Percentiles rank a stretch among this genome's conserved stretches.
Evolutionary conservation across 441 rosid species (phyloP).

Genomic region (Euphorbia corollata): DNA sequence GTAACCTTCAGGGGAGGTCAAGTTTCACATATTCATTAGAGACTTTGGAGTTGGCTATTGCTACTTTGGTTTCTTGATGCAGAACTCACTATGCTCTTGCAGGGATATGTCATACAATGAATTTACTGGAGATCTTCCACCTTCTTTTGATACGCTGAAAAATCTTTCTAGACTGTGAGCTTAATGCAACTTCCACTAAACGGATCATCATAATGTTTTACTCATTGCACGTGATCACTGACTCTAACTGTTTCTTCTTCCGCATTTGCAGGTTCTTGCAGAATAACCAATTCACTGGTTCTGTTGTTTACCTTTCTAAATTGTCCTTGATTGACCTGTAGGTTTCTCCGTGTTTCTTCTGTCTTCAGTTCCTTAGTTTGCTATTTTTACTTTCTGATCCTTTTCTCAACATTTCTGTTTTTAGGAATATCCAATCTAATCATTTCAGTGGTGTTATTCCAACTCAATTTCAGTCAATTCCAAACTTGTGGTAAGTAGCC

Average conservation of each 20-base stretch:
- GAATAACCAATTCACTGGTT: slow-evolving; percentile 84
- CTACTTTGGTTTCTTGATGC: slow-evolving; percentile 8
- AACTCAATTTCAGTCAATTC: slow-evolving; percentile 68
- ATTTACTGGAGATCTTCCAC: slow-evolving; percentile 82
- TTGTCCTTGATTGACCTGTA: slow-evolving; percentile 81
- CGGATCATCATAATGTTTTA: neutral
- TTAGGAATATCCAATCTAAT: slow-evolving; percentile 77
- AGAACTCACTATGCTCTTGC: slow-evolving; percentile 21
- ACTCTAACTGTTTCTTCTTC: slow-evolving; percentile 10
- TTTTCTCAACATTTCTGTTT: slow-evolving; percentile 23
- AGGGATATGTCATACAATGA: slow-evolving; percentile 89
- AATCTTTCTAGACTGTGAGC: slow-evolving; percentile 80
- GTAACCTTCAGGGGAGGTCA: neutral
- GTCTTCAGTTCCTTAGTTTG: slow-evolving; percentile 10
- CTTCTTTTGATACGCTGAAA: slow-evolving; percentile 65
- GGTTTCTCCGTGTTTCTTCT: slow-evolving; percentile 21
- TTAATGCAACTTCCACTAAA: slow-evolving; percentile 9
- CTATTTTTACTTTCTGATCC: slow-evolving; percentile 12
- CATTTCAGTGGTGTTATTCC: slow-evolving; percentile 88
- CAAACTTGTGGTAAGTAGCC: slow-evolving; percentile 63
- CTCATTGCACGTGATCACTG: slow-evolving; percentile 9
- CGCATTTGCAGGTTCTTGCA: slow-evolving; percentile 60
- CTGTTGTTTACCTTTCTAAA: slow-evolving; percentile 65
- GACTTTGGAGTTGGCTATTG: neutral
- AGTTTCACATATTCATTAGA: neutral